Evolutionary conservation across 495 filamentous ascomycete genomes (phyloP).

Genomic region (Lepidopterella palustris): DNA sequence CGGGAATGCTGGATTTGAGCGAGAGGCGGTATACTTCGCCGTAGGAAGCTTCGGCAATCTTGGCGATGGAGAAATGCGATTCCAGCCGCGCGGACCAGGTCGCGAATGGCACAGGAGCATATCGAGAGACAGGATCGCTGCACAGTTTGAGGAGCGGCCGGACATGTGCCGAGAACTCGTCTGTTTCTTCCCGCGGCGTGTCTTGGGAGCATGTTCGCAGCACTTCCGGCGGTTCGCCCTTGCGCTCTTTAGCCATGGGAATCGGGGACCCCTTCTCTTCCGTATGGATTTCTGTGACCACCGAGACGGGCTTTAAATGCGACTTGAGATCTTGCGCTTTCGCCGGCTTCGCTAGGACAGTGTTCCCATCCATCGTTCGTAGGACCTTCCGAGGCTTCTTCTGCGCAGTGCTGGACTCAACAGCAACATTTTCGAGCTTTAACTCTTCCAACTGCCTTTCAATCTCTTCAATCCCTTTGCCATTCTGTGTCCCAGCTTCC

Average conservation of each 20-base stretch:
- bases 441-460: background rate
- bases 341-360: background rate
- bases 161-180: constrained; percentile 9
- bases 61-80: constrained; percentile 45
- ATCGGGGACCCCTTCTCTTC: background rate
- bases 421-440: background rate
- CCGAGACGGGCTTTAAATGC: background rate
- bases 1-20: constrained; percentile 35
- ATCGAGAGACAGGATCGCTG: constrained; percentile 5
- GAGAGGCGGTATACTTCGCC: constrained; percentile 61
- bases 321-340: background rate
- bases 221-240: background rate
- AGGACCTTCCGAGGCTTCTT: background rate
- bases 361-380: background rate
- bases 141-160: constrained; percentile 19
- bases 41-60: constrained; percentile 65
- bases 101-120: constrained; percentile 21
- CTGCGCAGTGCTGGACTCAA: background rate
- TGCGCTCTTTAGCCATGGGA: background rate
- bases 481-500: background rate
- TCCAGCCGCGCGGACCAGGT: constrained; percentile 49
- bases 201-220: no score
- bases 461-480: background rate
- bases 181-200: background rate
- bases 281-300: background rate